Evolutionary conservation across 257 asterid species (phyloP).

Genomic region (Solanum infundibuliforme): DNA sequence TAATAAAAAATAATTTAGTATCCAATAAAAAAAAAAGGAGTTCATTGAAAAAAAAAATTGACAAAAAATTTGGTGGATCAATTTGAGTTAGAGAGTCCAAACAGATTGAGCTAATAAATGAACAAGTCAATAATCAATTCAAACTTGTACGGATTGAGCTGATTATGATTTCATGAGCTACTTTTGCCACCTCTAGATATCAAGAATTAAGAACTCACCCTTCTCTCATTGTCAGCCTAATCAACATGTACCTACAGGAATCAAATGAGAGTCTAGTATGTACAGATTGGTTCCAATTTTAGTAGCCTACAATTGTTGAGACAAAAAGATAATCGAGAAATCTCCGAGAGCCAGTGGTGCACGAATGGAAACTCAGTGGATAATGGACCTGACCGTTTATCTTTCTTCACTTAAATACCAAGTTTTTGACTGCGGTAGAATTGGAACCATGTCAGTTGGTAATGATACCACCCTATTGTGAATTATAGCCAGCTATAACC

Average conservation of each 20-base stretch:
- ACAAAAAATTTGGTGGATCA: background rate
- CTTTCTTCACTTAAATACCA: background rate
- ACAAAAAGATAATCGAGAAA: background rate
- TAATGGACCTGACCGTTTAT: background rate
- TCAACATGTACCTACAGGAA: background rate
- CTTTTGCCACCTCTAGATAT: background rate
- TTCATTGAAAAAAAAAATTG: no score
- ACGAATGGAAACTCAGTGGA: background rate
- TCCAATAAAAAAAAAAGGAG: no score
- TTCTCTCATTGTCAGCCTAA: background rate
- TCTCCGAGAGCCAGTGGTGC: background rate
- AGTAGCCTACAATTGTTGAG: background rate
- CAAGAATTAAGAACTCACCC: background rate
- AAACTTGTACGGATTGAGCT: background rate
- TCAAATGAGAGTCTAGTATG: background rate
- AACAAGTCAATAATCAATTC: background rate
- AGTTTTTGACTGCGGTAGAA: background rate
- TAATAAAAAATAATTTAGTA: no score
- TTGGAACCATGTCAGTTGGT: background rate
- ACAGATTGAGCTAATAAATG: background rate
- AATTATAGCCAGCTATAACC: slow-evolving; percentile 47
- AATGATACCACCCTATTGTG: background rate
- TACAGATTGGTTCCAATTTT: background rate
- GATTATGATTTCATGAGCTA: background rate
- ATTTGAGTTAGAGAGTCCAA: background rate